Base-by-base conservation (phyloP, 1,284 basidiomycete genomes). In the Fomitiporia mediterranea region DNA sequence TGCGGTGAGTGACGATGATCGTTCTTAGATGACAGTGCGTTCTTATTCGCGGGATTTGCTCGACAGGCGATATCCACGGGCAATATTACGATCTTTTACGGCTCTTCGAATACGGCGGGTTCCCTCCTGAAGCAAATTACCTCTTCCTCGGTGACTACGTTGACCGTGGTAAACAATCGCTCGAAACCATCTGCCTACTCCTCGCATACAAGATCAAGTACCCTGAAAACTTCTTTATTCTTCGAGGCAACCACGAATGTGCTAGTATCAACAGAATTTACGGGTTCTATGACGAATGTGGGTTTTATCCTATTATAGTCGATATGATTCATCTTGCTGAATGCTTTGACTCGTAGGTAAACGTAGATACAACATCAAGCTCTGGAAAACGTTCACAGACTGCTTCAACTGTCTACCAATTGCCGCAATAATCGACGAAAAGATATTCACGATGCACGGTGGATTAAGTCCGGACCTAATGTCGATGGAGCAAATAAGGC, bases 401-500 rank as follows among this genome's bases (percentile, higher is more conserved):
- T 95, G 93, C 76, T 95, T 96, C 81, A 95, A 95, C 75, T 95
- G 93, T 69, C 77, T 96, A 61, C 93, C 93, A 42, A 95, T 96
- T 70, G 94, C 94, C 48, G 93, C 93, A 63, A 95, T 96, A 74
- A 96, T 96, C 68, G 94, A 96, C 74, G 93, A 96, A 72, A 95
- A 96, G 78, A 96, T 96, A 69, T 95, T 96, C 72, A 95, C 92
- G 51, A 91, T 91, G 90, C 92, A 96, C 66, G 90, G 91, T 50
- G 89, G 89, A 47, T 80, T 98, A 65, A 95, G 91, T 72, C 96
- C 97, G 51, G 95, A 98, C 75, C 78, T 99, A 62, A 95, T 98
- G 79, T 94, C 90, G 68, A 99, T 99, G 96, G 96, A 99, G 74
- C 95, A 99, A 79, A 99, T 99, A 78, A 83, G 97, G 71, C 84